phyloP scores from a whole-genome alignment of 805 yeast species.

The Metschnikowia lachancei region DNA sequence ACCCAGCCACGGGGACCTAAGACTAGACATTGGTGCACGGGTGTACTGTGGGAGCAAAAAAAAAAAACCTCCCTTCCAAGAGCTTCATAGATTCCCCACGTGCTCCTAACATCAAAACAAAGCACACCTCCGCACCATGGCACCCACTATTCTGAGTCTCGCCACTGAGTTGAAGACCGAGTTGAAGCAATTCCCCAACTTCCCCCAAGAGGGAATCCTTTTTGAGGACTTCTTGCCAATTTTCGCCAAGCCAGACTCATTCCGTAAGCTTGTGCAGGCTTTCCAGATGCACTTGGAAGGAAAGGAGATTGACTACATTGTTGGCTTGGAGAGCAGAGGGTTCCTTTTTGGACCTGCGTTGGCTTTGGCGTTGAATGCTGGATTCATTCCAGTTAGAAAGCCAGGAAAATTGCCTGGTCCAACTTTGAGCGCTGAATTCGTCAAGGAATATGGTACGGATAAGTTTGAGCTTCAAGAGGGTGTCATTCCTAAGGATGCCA shows the following conservation, averaged over 20 bases:
- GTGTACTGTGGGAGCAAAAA: too few species aligned
- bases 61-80: too few species aligned
- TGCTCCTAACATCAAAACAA: background rate
- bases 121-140: slow-evolving; percentile 6
- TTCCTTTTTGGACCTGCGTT: slow-evolving; percentile 94
- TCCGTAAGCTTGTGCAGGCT: slow-evolving; percentile 77
- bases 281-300: slow-evolving; percentile 70
- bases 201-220: slow-evolving; percentile 87
- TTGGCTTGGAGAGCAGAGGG: slow-evolving; percentile 96
- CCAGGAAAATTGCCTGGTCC: slow-evolving; percentile 94
- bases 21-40: too few species aligned
- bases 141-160: slow-evolving; percentile 28
- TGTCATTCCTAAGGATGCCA: slow-evolving; percentile 75
- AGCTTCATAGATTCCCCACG: too few species aligned
- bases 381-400: slow-evolving; percentile 94
- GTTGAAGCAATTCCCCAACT: slow-evolving; percentile 78
- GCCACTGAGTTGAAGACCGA: slow-evolving; percentile 38
- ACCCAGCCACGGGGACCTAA: too few species aligned
- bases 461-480: slow-evolving; percentile 83
- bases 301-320: slow-evolving; percentile 76
- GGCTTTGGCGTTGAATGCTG: slow-evolving; percentile 84
- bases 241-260: slow-evolving; percentile 76
- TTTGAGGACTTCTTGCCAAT: slow-evolving; percentile 97
- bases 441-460: slow-evolving; percentile 92
- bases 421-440: slow-evolving; percentile 64